These are phyloP conservation scores for Venturia carpophila DNA, from an alignment of 2,329 filamentous ascomycete genomes.

Conservation along the genomic window DNA sequence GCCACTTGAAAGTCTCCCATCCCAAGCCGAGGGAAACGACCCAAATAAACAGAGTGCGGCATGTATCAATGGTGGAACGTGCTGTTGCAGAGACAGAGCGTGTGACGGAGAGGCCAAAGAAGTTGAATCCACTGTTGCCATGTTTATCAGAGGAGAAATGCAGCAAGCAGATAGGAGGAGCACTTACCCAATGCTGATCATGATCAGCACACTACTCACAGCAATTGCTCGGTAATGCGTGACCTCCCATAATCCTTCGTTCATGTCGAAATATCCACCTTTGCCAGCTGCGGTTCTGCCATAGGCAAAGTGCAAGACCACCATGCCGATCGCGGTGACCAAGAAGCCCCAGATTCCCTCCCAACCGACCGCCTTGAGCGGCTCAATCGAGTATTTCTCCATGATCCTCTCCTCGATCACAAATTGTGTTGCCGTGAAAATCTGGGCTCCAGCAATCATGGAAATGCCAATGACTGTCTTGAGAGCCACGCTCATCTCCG, in stretches of 20 bases:
- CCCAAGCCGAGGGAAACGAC: constrained; percentile 84
- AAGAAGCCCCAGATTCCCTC: constrained; percentile 86
- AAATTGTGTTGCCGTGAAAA: constrained; percentile 95
- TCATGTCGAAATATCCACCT: constrained; percentile 83
- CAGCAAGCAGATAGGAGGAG: background rate
- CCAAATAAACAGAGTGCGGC: constrained; percentile 97
- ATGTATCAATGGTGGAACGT: constrained; percentile 93
- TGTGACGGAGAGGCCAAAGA: constrained; percentile 93
- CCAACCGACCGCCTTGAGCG: constrained; percentile 89
- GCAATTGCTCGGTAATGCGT: constrained; percentile 62
- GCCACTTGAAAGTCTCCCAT: constrained; percentile 97
- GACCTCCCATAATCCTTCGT: constrained; percentile 77
- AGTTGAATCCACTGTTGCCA: constrained; percentile 80
- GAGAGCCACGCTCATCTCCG: constrained; percentile 49
- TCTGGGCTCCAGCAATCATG: constrained; percentile 86
- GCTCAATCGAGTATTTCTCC: constrained; percentile 68
- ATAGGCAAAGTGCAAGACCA: constrained; percentile 67
- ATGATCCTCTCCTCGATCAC: constrained; percentile 93
- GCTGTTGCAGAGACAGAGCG: constrained; percentile 84
- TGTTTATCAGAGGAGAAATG: background rate
- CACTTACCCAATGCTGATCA: constrained; percentile 90
- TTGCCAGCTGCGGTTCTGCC: constrained; percentile 66
- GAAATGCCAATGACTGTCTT: constrained; percentile 74
- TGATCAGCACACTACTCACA: constrained; percentile 77
- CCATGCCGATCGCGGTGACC: constrained; percentile 71